Conservation (phyloP, 805 yeast genomes). For the Saccharomycopsis vini region DNA sequence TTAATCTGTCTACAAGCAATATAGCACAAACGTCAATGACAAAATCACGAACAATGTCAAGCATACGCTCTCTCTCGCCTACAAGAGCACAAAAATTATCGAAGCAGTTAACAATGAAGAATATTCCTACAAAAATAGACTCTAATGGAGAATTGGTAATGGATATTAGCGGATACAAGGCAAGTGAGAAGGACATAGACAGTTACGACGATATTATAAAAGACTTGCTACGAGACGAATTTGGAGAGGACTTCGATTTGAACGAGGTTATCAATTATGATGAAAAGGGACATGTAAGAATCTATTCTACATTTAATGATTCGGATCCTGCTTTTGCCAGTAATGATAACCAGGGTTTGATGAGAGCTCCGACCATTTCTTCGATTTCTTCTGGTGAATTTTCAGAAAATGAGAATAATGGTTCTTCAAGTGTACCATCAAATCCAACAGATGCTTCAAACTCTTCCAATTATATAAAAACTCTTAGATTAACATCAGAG, state of each 20-base stretch:
- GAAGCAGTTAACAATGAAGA: constrained; percentile 52
- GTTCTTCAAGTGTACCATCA: constrained; percentile 9
- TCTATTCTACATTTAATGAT: constrained; percentile 25
- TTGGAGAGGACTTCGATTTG: constrained; percentile 44
- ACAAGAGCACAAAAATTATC: constrained; percentile 51
- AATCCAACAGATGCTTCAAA: neutral
- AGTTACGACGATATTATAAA: constrained; percentile 69
- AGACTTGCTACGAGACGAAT: constrained; percentile 67
- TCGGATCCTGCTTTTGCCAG: constrained; percentile 19
- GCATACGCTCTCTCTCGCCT: constrained; percentile 16
- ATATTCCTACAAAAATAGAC: constrained; percentile 82
- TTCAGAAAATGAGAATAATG: constrained; percentile 11
- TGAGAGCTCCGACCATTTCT: neutral
- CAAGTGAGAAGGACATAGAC: constrained; percentile 67
- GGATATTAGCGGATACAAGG: constrained; percentile 94
- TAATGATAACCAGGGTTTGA: constrained; percentile 6
- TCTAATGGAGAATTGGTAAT: constrained; percentile 82
- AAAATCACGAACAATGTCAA: constrained; percentile 15
- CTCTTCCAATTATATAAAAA: constrained; percentile 55
- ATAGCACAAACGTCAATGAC: constrained; percentile 8
- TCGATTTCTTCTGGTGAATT: neutral
- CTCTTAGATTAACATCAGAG: constrained; percentile 83
- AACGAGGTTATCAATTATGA: constrained; percentile 45
- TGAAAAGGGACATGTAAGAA: constrained; percentile 58
- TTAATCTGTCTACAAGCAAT: neutral